phyloP scores from a whole-genome alignment of 306 rosid species.

The Glycine latifolia region DNA sequence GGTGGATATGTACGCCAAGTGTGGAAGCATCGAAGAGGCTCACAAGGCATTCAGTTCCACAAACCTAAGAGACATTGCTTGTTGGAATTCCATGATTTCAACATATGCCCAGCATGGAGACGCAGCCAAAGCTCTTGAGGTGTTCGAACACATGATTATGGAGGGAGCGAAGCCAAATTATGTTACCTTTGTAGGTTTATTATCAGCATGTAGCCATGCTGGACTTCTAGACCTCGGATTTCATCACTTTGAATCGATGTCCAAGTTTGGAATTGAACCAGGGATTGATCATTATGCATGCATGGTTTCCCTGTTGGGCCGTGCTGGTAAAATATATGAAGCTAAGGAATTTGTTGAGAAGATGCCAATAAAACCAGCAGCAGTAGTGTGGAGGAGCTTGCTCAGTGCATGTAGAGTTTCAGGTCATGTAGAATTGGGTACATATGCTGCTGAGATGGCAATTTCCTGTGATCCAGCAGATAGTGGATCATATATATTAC shows the following conservation, averaged over 20 bases:
- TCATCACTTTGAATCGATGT: constrained; percentile 69
- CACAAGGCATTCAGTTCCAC: constrained; percentile 58
- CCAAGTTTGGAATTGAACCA: constrained; percentile 63
- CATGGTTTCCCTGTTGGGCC: constrained; percentile 82
- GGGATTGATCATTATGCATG: constrained; percentile 91
- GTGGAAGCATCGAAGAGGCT: constrained; percentile 83
- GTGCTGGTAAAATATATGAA: constrained; percentile 73
- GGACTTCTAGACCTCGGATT: constrained; percentile 83
- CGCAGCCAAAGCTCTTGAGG: constrained; percentile 67
- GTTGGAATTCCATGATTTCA: constrained; percentile 93
- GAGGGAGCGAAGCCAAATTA: constrained; percentile 68
- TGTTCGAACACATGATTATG: constrained; percentile 65
- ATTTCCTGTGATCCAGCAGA: constrained; percentile 72
- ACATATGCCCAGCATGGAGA: constrained; percentile 92
- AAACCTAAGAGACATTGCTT: constrained; percentile 65
- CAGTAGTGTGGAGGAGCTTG: constrained; percentile 89
- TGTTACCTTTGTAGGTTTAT: constrained; percentile 81
- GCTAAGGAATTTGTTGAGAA: constrained; percentile 72
- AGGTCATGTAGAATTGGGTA: constrained; percentile 77
- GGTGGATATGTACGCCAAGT: constrained; percentile 90
- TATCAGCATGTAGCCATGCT: constrained; percentile 88
- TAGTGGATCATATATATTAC: constrained; percentile 82
- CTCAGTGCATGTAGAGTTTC: constrained; percentile 83
- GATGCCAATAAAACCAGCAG: constrained; percentile 81
- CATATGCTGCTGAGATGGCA: constrained; percentile 89